Conservation (phyloP, 345 rosid genomes). For the Bruguiera parviflora region DNA sequence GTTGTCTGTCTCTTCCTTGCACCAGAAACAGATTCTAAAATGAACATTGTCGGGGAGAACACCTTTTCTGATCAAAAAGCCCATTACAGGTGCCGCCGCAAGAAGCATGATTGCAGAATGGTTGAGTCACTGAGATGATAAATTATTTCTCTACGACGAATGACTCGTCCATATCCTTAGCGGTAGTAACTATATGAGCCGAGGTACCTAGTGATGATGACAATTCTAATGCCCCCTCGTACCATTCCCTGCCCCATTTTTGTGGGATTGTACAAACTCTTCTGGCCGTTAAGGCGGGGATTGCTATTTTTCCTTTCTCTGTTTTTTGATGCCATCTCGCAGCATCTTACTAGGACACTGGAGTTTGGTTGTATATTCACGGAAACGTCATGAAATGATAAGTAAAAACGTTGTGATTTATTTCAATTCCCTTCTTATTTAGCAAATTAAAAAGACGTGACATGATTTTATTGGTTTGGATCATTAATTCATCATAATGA, state of each 20-base stretch:
- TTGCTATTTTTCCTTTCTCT: no score
- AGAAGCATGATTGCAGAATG: slow-evolving; percentile 82
- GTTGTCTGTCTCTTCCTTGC: slow-evolving; percentile 13
- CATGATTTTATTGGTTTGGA: no score
- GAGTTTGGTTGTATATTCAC: neutral
- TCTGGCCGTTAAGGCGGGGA: no score
- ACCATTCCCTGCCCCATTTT: no score
- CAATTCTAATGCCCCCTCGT: no score
- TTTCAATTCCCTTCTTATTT: no score
- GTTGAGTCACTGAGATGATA: slow-evolving; percentile 46
- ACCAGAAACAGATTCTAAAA: slow-evolving; percentile 52
- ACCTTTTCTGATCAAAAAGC: slow-evolving; percentile 67
- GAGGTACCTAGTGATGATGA: no score
- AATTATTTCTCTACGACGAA: neutral
- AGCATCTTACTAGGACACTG: neutral
- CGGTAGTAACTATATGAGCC: no score
- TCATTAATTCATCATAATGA: no score
- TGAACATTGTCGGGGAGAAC: slow-evolving; percentile 72
- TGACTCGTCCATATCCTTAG: no score
- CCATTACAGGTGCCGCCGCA: slow-evolving; percentile 78
- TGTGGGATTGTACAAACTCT: no score
- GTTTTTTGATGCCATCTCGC: neutral
- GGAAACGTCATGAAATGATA: neutral
- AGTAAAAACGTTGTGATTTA: neutral
- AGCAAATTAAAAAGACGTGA: no score